These are phyloP conservation scores for Gautieria morchelliformis DNA, from an alignment of 768 basidiomycete genomes.

Conservation along the genomic window DNA sequence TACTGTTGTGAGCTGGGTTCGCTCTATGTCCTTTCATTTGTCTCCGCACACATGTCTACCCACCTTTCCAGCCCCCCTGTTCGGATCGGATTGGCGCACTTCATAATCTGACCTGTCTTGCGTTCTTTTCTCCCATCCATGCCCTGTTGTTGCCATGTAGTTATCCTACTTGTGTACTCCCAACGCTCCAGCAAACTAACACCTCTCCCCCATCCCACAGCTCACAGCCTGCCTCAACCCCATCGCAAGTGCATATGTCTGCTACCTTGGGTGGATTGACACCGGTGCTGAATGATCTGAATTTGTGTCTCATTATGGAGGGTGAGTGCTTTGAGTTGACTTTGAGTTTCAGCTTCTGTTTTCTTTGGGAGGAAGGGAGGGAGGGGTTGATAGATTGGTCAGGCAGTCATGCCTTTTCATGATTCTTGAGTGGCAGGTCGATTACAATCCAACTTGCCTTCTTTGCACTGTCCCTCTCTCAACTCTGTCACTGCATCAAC, in stretches of 20 bases:
- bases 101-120: too few species aligned
- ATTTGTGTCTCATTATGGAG: slow-evolving; percentile 56
- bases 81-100: too few species aligned
- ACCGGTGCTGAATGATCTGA: slow-evolving; percentile 31
- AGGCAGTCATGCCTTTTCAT: background rate
- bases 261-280: slow-evolving; percentile 45
- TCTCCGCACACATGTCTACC: background rate
- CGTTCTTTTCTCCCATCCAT: background rate
- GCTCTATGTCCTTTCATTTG: background rate
- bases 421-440: background rate
- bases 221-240: slow-evolving; percentile 41
- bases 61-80: background rate
- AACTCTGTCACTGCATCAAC: too few species aligned
- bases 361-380: too few species aligned
- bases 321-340: background rate
- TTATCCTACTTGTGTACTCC: background rate
- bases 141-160: too few species aligned
- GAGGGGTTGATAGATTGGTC: background rate
- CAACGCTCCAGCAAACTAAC: background rate
- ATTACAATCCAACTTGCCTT: background rate
- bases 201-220: background rate
- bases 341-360: background rate
- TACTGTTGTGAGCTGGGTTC: background rate
- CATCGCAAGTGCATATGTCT: slow-evolving; percentile 39
- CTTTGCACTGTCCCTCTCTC: background rate